Conservation (phyloP, 129 eudicot genomes). For the Helichrysum umbraculigerum region DNA sequence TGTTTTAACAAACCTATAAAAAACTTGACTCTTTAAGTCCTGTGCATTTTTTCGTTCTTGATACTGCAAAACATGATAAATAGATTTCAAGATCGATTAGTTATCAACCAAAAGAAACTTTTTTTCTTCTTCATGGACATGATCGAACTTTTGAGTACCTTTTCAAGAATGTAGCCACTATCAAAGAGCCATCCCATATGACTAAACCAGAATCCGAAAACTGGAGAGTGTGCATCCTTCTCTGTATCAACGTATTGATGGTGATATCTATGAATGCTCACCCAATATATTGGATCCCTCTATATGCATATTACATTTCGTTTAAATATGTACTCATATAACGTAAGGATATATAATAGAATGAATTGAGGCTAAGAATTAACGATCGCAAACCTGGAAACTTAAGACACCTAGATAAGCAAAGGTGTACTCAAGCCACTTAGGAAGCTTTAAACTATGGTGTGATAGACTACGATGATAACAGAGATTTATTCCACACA, state of each 20-base stretch:
- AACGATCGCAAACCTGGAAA: background rate
- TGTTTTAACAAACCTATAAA: conserved; percentile 17
- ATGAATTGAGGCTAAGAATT: background rate
- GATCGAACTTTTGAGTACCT: conserved; percentile 3
- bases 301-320: conserved; percentile 5
- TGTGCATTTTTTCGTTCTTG: background rate
- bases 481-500: background rate
- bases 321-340: background rate
- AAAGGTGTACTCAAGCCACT: conserved; percentile 28
- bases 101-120: no score
- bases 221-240: conserved; percentile 30
- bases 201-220: conserved; percentile 36
- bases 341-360: background rate
- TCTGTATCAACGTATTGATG: conserved; percentile 38
- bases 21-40: background rate
- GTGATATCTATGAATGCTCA: conserved; percentile 43
- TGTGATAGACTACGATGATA: conserved; percentile 12
- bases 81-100: background rate
- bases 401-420: conserved; percentile 26
- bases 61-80: conserved; percentile 5
- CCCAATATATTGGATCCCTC: conserved; percentile 48
- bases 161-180: conserved; percentile 1
- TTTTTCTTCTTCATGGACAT: no score
- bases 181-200: conserved; percentile 40
- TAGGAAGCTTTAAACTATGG: conserved; percentile 18